Base-by-base conservation (phyloP, 768 basidiomycete species). In the Termitomyces bulborhizus region DNA sequence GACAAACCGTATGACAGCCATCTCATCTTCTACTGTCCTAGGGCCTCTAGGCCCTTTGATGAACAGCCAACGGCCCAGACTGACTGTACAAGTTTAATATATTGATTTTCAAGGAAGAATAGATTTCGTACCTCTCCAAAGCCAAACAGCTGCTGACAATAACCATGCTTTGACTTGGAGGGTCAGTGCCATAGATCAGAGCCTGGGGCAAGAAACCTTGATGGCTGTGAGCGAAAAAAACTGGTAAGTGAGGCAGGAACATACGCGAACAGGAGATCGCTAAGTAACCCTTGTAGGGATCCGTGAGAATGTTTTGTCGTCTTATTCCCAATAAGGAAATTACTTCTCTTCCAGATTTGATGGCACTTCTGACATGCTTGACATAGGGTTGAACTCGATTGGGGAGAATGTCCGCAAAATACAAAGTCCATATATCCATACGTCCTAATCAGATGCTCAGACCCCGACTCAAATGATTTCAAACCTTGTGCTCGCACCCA, bases 1-100 rank as follows among this genome's bases (percentile, higher is more conserved):
- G 21, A 61, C 60, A 53, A 53, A 59, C 31, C 55, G 51, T 29
- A 59, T 61, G 18, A 51, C 52, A 52, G 46, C 51, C 34, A 61
- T 44, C 36, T 61, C 60, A 24, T 41, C 39, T 18, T 46, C 32
- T 13, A 34, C n/a, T 11, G 18, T 34, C 16, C 46, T n/a, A 1
- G 32, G 46, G 18, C 18, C 15, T 18, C 46, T 46, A 18, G 46
- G 41, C 5, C 51, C 34, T 32, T 34, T 34, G 18, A 46, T 46
- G 18, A 34, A 46, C 12, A 46, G 12, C 46, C 46, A 46, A 21
- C 18, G 32, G 11, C 46, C 31, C 18, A 46, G 18, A 21, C 46
- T 46, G 18, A 34, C 46, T 46, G 6, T 46, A 3, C 21, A 34
- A 21, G 21, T 21, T 21, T 21, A 2, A 21, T 21, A 21, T 21